Base-by-base conservation (phyloP, 768 basidiomycete species). In the Filobasidium wieringae region DNA sequence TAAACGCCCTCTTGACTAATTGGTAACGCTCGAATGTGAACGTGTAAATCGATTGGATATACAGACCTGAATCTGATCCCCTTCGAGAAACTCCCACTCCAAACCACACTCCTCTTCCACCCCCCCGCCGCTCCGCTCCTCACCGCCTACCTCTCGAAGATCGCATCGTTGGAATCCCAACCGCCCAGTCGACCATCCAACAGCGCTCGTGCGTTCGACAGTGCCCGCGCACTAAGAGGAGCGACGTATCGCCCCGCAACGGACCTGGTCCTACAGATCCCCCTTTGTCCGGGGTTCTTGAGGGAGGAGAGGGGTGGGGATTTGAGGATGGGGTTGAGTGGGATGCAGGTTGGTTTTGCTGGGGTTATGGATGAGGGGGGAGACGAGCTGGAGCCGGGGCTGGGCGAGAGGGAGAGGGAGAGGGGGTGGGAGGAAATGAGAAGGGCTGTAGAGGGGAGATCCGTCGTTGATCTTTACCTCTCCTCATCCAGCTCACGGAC, bases 61-160 rank as follows among this genome's bases (percentile, higher is more conserved):
- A 30, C 69, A 90, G 90, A 93, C 77, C 70, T 80, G 17, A 79
- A 81, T 6, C 76, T 85, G 45, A 79, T 96, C 30, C 92, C 92
- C 3, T 67, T 80, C 37, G 69, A 72, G 12, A 83, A 85, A 57
- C 80, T 99, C 36, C 86, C 90, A 7, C 72, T 92, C 19, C 90
- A 95, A 70, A 77, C 77, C 0, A 80, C 80, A 26, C 78, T 92
- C 51, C 68, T 73, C 17, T 93, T 93, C 71, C 64, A 77, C 54
- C 78, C 85, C 55, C 82, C 83, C 68, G 74, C 79, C 26, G 64
- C 80, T 7, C 60, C 73, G 19, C 72, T 84, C 36, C 82, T 83
- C 22, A 77, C 76, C 15, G 82, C 83, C 7, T 90, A 86, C 73
- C 80, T 93, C 31, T 79, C 84, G 70, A 77, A 77, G 26, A 64